Evolutionary conservation across 2,329 filamentous ascomycete genomes (phyloP), one percentile per base, ranked within the genome.

Genomic region (Beauveria asiatica): DNA sequence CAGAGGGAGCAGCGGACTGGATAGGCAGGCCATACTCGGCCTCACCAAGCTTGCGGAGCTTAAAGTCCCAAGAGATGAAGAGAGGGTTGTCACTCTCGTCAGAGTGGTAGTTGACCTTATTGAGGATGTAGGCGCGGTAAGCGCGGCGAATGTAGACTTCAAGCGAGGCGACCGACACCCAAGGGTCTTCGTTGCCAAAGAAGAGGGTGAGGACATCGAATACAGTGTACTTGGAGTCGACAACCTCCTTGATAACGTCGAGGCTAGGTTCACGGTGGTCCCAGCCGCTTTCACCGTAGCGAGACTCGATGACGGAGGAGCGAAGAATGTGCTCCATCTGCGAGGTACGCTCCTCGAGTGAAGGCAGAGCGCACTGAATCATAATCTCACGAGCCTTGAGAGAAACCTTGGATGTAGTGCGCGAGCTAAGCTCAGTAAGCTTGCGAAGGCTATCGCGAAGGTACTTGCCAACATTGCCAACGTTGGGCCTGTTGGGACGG

Each of bases 281-380:
- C 89, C 90, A 96, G 56, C 93, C 92, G 62, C 90, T 92, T 81
- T 99, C 94, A 62, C 94, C 94, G 70, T 99, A 99, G 67, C 90
- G 87, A n/a, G 92, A 96, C 74, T 99, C 92, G 8, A 97, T 85
- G 23, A 99, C 94, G 0, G 94, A 93, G 27, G 93, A 96, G 62
- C 92, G 90, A 59, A 99, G 82, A 65, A 99, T 99, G 75, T 97
- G 93, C 80, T 97, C 94, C 93, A 99, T 97, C 78, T 99, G 94
- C 7, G 88, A 84, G 27, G 90, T 89, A 67, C 94, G 88, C 81
- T 99, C 94, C 75, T 97, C 94, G 21, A 99, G 81, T 3, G 94
- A 99, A 19, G 94, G 94, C 72, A 99, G 83, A 58, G 94, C 92
- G 72, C 92, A 97, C 76, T 97, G 94, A 65, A 99, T 99, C 69